Conservation (phyloP, 768 basidiomycete genomes). For the Pisolithus microcarpus region DNA sequence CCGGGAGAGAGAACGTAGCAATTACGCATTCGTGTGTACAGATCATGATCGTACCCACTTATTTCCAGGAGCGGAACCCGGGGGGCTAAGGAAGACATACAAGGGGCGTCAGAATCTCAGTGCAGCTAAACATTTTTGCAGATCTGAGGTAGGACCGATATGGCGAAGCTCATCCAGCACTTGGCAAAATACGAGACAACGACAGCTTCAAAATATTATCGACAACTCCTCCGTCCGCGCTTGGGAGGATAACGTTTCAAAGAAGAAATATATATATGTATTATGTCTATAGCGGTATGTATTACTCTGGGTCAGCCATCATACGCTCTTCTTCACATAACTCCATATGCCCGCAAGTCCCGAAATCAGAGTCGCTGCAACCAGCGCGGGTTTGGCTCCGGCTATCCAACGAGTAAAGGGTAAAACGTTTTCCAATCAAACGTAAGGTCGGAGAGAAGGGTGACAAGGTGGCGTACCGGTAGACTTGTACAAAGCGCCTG, state of each 20-base stretch:
- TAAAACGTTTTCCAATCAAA: slow-evolving; percentile 31
- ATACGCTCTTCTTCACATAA: slow-evolving; percentile 85
- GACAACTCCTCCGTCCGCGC: slow-evolving; percentile 15
- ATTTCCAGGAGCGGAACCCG: slow-evolving; percentile 36
- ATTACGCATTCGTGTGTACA: slow-evolving; percentile 30
- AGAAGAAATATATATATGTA: slow-evolving; percentile 43
- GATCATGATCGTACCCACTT: slow-evolving; percentile 31
- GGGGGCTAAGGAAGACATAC: slow-evolving; percentile 30
- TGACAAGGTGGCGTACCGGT: slow-evolving; percentile 62
- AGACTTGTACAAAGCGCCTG: slow-evolving; percentile 87
- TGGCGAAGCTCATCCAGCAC: slow-evolving; percentile 21
- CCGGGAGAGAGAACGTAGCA: slow-evolving; percentile 28
- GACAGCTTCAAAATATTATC: slow-evolving; percentile 16
- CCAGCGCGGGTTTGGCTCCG: slow-evolving; percentile 83
- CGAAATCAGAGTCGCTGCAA: slow-evolving; percentile 84
- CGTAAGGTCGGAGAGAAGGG: slow-evolving; percentile 22
- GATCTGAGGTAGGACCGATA: slow-evolving; percentile 29
- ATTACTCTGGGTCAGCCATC: slow-evolving; percentile 46
- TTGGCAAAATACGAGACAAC: slow-evolving; percentile 20
- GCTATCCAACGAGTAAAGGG: slow-evolving; percentile 46
- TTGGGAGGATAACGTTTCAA: slow-evolving; percentile 10
- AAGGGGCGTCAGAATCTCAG: slow-evolving; percentile 29
- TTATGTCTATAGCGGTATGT: slow-evolving; percentile 31
- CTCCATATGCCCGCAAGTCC: slow-evolving; percentile 91
- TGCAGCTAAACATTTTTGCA: slow-evolving; percentile 28